Percentiles rank a stretch among this genome's conserved stretches.
phyloP scores from a whole-genome alignment of 371 early-diverging fungal species.

The Aphelidium insulamus region DNA sequence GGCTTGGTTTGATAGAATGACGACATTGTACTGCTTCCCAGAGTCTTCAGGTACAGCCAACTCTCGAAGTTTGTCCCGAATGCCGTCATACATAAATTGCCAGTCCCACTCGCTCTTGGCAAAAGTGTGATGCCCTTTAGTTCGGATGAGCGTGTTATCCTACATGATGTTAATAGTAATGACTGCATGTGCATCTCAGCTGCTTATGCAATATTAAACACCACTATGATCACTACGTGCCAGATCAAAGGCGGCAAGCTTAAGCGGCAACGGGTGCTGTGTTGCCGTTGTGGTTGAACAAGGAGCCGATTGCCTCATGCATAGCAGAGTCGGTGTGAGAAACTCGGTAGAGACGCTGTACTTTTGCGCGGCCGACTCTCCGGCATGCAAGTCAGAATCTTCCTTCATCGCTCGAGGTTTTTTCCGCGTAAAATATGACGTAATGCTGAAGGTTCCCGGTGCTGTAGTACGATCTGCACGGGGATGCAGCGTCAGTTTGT shows the following conservation, averaged over 20 bases:
- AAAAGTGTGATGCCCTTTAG: constrained; percentile 31
- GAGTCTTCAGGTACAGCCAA: constrained; percentile 7
- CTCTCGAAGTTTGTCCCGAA: constrained; percentile 24
- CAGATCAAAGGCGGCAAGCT: constrained; percentile 62
- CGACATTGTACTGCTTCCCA: constrained; percentile 20
- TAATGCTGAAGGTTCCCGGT: too few relatives aligned
- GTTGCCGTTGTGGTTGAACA: too few relatives aligned
- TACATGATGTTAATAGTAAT: constrained; percentile 2
- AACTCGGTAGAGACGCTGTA: too few relatives aligned
- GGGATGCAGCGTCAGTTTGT: too few relatives aligned
- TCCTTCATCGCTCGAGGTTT: too few relatives aligned
- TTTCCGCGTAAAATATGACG: too few relatives aligned
- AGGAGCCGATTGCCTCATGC: too few relatives aligned
- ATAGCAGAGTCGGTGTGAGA: too few relatives aligned
- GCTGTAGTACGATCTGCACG: too few relatives aligned
- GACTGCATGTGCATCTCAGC: background rate
- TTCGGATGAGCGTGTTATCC: constrained; percentile 46
- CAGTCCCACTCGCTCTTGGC: constrained; percentile 54
- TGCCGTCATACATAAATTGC: constrained; percentile 32
- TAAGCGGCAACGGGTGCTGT: too few relatives aligned
- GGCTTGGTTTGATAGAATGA: constrained; percentile 49
- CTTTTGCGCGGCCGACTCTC: too few relatives aligned
- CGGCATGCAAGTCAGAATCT: too few relatives aligned
- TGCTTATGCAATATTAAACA: background rate
- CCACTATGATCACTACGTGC: constrained; percentile 8